A percentile compares a stretch with the other conserved stretches of the same genome.
These are phyloP conservation scores for Adiantum capillusveneris DNA, from an alignment of 75 land plant species.

Conservation along the genomic window DNA sequence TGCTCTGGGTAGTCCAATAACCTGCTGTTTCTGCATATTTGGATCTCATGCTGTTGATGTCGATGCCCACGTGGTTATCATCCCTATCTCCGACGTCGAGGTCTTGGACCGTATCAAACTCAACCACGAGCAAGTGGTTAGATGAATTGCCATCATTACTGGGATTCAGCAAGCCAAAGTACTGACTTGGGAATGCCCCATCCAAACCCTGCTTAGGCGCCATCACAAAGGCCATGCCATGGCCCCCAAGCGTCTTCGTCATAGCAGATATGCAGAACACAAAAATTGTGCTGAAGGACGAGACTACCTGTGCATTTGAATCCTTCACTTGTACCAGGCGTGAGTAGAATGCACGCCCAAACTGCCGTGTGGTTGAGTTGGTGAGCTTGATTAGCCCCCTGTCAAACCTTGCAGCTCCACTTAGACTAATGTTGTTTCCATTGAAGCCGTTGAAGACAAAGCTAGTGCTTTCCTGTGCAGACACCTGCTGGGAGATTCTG, in stretches of 20 bases:
- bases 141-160: slow-evolving; percentile 26
- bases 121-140: slow-evolving; percentile 44
- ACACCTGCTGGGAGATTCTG: too few species aligned
- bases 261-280: slow-evolving; percentile 39
- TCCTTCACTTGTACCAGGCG: slow-evolving; percentile 5
- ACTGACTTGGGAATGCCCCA: slow-evolving; percentile 32
- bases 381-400: slow-evolving; percentile 24
- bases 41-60: slow-evolving; percentile 44
- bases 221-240: slow-evolving; percentile 58
- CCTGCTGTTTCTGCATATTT: slow-evolving; percentile 22
- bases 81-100: slow-evolving; percentile 27
- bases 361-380: slow-evolving; percentile 15
- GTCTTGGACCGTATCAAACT: slow-evolving; percentile 44
- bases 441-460: slow-evolving; percentile 12
- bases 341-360: slow-evolving; percentile 45
- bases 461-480: slow-evolving; percentile 1
- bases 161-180: slow-evolving; percentile 41
- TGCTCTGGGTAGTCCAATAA: too few species aligned
- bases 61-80: slow-evolving; percentile 44
- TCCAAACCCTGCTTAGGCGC: slow-evolving; percentile 19
- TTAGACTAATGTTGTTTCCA: slow-evolving; percentile 9
- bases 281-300: slow-evolving; percentile 54
- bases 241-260: slow-evolving; percentile 40
- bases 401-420: slow-evolving; percentile 20
- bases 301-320: not conserved